Percentiles rank a stretch among this genome's conserved stretches.
These are phyloP conservation scores for Colletotrichum tamarilloi DNA, from an alignment of 2,329 filamentous ascomycete species.

Conservation along the genomic window DNA sequence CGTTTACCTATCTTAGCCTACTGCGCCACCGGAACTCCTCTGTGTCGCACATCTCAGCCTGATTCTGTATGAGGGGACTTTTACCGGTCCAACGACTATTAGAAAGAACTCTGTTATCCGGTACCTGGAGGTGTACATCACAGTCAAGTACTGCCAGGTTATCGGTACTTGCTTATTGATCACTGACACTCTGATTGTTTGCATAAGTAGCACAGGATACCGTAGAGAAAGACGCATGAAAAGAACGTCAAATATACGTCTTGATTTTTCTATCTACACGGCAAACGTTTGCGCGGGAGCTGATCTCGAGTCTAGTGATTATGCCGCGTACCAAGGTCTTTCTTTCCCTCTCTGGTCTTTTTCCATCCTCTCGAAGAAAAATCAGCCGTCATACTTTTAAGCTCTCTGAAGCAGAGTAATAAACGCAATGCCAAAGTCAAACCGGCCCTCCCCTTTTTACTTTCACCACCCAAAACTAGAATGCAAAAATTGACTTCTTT, in stretches of 20 bases:
- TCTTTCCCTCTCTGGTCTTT: background rate
- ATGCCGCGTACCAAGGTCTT: background rate
- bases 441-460: background rate
- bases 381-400: constrained; percentile 5
- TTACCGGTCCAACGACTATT: background rate
- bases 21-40: background rate
- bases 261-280: constrained; percentile 14
- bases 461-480: background rate
- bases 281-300: background rate
- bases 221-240: background rate
- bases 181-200: background rate
- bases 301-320: background rate
- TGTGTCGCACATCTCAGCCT: background rate
- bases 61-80: background rate
- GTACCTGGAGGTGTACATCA: background rate
- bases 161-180: background rate
- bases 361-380: background rate
- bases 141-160: background rate
- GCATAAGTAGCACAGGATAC: background rate
- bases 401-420: background rate
- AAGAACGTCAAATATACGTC: background rate
- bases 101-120: background rate
- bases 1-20: no score
- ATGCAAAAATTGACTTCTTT: background rate
- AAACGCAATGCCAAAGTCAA: constrained; percentile 6